Evolutionary conservation across 768 basidiomycete genomes (phyloP).

Genomic region (Brasilioporus rufonigricans): DNA sequence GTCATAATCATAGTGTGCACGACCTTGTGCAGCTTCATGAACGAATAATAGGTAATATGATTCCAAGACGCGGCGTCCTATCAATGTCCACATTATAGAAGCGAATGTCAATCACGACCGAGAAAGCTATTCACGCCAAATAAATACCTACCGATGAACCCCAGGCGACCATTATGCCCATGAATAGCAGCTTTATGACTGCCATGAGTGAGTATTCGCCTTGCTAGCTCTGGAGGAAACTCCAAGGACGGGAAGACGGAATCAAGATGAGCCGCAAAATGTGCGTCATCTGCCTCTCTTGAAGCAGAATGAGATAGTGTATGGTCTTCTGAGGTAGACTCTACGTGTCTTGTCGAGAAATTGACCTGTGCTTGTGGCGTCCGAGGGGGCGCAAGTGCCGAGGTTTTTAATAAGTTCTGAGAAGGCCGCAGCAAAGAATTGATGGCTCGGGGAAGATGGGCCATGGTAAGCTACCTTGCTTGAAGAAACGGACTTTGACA

Average conservation of each 20-base stretch:
- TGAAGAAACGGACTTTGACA: background rate
- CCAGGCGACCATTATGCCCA: conserved; percentile 71
- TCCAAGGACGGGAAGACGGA: conserved; percentile 61
- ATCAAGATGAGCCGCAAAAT: conserved; percentile 55
- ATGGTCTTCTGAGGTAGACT: background rate
- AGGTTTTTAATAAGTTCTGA: conserved; percentile 9
- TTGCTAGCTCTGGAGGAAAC: conserved; percentile 70
- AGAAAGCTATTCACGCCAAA: background rate
- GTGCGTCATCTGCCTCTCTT: conserved; percentile 11
- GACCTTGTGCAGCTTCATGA: conserved; percentile 48
- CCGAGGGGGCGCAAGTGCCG: conserved; percentile 15
- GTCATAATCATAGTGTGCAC: conserved; percentile 55
- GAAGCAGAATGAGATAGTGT: conserved; percentile 1
- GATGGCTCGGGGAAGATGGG: conserved; percentile 19
- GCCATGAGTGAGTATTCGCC: conserved; percentile 72
- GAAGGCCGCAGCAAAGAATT: conserved; percentile 10
- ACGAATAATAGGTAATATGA: conserved; percentile 75
- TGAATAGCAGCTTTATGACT: conserved; percentile 64
- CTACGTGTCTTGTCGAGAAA: conserved; percentile 15
- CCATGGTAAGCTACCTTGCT: conserved; percentile 12
- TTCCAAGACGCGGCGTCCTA: conserved; percentile 76
- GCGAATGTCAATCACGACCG: background rate
- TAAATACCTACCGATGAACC: conserved; percentile 59
- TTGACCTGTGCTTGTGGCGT: conserved; percentile 3
- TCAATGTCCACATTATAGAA: background rate